phyloP scores from a whole-genome alignment of 1,284 basidiomycete genomes.

The Puccinia coronata region DNA sequence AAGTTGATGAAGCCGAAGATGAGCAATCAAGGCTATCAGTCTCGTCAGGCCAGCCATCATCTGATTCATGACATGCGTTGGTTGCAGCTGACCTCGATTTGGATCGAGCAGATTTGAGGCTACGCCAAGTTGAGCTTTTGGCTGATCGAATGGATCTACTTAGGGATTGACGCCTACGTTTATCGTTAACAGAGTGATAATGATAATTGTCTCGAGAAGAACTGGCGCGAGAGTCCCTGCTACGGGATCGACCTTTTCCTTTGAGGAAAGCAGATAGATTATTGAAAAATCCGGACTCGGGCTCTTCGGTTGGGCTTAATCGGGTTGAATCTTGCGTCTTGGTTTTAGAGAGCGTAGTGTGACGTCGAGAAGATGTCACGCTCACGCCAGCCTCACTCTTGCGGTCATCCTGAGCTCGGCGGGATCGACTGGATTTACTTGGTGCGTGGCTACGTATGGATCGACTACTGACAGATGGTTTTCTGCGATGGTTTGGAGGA shows the following conservation, averaged over 20 bases:
- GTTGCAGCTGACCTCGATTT: conserved; percentile 42
- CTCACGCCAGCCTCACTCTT: conserved; percentile 37
- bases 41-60: conserved; percentile 44
- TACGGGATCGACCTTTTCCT: conserved; percentile 47
- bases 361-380: conserved; percentile 19
- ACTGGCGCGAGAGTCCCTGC: conserved; percentile 27
- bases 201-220: conserved; percentile 18
- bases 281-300: conserved; percentile 46
- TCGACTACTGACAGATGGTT: conserved; percentile 5
- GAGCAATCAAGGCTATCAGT: conserved; percentile 36
- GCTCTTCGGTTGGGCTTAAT: conserved; percentile 14
- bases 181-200: background rate
- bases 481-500: conserved; percentile 8
- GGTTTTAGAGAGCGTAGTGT: background rate
- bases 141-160: conserved; percentile 41
- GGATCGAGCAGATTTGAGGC: conserved; percentile 29
- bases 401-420: background rate
- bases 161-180: conserved; percentile 21
- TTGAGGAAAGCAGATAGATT: conserved; percentile 44
- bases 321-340: background rate
- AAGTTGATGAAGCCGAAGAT: conserved; percentile 36
- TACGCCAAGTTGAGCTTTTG: conserved; percentile 31
- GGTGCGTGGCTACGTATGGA: background rate
- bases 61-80: conserved; percentile 24
- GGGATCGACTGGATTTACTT: conserved; percentile 6